Evolutionary conservation across 2,329 filamentous ascomycete genomes (phyloP).

Genomic region (Fusarium coicis): DNA sequence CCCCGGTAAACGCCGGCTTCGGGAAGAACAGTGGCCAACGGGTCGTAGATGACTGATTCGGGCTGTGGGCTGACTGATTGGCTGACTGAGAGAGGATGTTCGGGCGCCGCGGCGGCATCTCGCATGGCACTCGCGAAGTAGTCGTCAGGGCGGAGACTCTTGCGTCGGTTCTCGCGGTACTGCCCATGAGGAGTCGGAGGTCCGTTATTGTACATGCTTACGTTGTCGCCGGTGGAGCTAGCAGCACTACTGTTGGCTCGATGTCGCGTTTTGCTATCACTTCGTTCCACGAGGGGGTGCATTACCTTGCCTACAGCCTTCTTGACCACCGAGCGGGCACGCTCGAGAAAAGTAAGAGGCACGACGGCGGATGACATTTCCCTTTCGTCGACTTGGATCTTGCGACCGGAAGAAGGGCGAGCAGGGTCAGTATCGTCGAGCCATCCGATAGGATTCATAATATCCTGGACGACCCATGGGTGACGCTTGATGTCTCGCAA

Average conservation of each 20-base stretch:
- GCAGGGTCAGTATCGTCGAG: conserved; percentile 94
- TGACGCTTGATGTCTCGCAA: conserved; percentile 94
- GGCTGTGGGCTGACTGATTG: conserved; percentile 40
- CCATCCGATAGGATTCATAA: conserved; percentile 81
- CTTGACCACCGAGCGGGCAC: conserved; percentile 81
- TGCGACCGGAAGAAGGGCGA: conserved; percentile 79
- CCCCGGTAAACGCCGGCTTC: conserved; percentile 42
- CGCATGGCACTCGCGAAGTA: conserved; percentile 59
- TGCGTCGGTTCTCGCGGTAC: conserved; percentile 62
- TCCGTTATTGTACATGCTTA: conserved; percentile 56
- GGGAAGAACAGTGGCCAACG: conserved; percentile 53
- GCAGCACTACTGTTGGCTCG: conserved; percentile 71
- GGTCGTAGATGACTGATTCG: conserved; percentile 51
- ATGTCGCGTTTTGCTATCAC: conserved; percentile 64
- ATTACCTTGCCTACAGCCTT: conserved; percentile 73
- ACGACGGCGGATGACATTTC: conserved; percentile 93
- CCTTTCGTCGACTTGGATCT: conserved; percentile 90
- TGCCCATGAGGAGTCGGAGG: conserved; percentile 62
- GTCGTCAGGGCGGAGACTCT: conserved; percentile 65
- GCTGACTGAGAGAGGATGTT: conserved; percentile 42
- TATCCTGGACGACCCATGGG: conserved; percentile 85
- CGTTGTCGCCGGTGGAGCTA: conserved; percentile 70
- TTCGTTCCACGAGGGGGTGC: conserved; percentile 67
- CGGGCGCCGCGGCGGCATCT: conserved; percentile 43
- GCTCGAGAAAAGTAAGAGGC: conserved; percentile 86